Evolutionary conservation across 2,329 filamentous ascomycete genomes (phyloP), one percentile per base, ranked within the genome.

Genomic region (Penicillium aurantiogriseum): DNA sequence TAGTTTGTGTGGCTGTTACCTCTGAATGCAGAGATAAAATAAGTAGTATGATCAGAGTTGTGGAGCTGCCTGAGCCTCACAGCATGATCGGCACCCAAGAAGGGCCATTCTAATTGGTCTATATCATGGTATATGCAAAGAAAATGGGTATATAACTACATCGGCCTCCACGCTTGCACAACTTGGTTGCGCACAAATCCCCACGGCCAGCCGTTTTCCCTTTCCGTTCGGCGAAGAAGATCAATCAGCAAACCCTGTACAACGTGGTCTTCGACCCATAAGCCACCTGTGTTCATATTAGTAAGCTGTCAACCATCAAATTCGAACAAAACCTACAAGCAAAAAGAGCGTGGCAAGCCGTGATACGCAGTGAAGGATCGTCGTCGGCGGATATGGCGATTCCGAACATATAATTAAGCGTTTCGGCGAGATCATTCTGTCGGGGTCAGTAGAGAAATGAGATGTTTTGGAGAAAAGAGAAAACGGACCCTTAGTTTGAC

Each of bases 311-410:
- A 19, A 39, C 2, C 4, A 4, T 19, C 11, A 17, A 17, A 23
- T 13, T 13, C 4, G 13, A 45, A 38, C 2, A 21, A 23, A 19
- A 58, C 69, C 48, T 61, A 72, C 71, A 74, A 31, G 68, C 70
- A 63, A 67, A 69, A 5, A 74, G 60, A 17, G 69, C 69, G 49
- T 74, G 69, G 44, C 71, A 71, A 29, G 71, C 71, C 63, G 72
- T 72, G 27, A 71, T 67, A 29, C 69, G 69, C 23, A 71, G 54
- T 1, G 70, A 66, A n/a, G 69, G 69, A 27, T 72, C 70, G 39
- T 73, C 69, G 25, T 73, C 71, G 3, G 65, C 65, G 3, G 71
- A 73, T 2, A 71, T 60, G 15, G 69, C 70, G 33, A 74, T 72
- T 33, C 71, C 71, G 31, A 72, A 73, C 11, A 74, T 59, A 33